phyloP scores from a whole-genome alignment of 148 eudicot species.

The Cornus florida region DNA sequence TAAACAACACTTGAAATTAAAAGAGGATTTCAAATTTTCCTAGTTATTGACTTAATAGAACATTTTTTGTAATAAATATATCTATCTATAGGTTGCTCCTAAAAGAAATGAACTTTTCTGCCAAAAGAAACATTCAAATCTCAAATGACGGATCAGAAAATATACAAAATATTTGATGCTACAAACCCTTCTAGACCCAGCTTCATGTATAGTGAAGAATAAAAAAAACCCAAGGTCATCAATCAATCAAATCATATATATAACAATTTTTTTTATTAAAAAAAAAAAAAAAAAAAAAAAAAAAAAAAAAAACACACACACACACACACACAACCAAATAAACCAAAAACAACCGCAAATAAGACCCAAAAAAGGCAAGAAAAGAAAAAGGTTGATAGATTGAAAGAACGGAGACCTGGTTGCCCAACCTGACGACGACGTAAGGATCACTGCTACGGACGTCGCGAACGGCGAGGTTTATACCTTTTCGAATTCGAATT shows the following conservation, averaged over 20 bases:
- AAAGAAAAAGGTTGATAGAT: no score
- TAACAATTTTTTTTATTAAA: no score
- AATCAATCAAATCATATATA: neutral
- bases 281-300: no score
- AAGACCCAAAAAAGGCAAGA: neutral
- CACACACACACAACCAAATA: neutral
- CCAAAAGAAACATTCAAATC: neutral
- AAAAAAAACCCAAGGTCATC: neutral
- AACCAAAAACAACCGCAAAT: neutral
- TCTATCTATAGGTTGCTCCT: neutral
- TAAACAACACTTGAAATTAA: no score
- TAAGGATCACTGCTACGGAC: conserved; percentile 83
- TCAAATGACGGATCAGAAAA: neutral
- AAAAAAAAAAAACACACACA: no score
- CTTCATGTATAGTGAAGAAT: neutral
- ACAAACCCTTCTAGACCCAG: neutral
- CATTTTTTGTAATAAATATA: no score
- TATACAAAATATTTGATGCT: neutral
- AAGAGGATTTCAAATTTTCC: no score
- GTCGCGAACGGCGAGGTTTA: conserved; percentile 82
- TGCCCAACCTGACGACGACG: conserved; percentile 63
- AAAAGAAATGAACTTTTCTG: neutral
- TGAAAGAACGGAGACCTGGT: conserved; percentile 37
- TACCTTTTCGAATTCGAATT: conserved; percentile 58
- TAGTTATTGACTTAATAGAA: no score